Evolutionary conservation across 495 filamentous ascomycete genomes (phyloP).

Genomic region (Aspergillus cristatus): DNA sequence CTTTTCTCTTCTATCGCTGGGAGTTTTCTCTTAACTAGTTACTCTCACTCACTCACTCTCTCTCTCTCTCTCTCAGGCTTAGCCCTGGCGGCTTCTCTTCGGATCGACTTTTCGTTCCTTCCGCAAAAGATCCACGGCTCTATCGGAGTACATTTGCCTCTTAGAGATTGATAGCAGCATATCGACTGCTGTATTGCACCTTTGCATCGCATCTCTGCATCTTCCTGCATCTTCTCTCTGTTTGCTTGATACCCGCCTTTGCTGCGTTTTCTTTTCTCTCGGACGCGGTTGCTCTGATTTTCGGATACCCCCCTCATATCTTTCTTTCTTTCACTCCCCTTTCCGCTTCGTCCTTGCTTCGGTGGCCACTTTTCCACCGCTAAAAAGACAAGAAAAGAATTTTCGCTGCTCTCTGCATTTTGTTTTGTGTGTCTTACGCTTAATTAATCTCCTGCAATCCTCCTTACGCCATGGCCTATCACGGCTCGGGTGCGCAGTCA

Average conservation of each 20-base stretch:
- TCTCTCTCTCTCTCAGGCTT: neutral
- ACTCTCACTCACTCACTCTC: no score
- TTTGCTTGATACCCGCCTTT: constrained; percentile 20
- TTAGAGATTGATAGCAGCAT: no score
- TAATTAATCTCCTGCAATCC: constrained; percentile 2
- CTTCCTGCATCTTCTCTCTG: constrained; percentile 15
- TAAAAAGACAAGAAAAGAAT: no score
- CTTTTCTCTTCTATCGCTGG: constrained; percentile 5
- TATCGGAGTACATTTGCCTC: no score
- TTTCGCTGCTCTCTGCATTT: neutral
- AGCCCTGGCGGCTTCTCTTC: constrained; percentile 32
- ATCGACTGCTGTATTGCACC: no score
- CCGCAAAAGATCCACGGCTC: no score
- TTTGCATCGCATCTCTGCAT: no score
- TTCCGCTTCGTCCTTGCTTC: constrained; percentile 4
- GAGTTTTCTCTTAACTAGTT: no score
- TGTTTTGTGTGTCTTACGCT: neutral
- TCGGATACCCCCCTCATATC: constrained; percentile 5
- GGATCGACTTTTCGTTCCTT: no score
- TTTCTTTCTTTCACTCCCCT: constrained; percentile 7
- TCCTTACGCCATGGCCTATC: constrained; percentile 43
- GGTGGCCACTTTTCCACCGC: no score
- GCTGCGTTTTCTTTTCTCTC: constrained; percentile 13
- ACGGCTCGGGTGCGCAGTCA: constrained; percentile 31
- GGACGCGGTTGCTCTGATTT: no score